Evolutionary conservation across 108 stramenopile species (phyloP).

Genomic region (Pseudonitzschia pungens): DNA sequence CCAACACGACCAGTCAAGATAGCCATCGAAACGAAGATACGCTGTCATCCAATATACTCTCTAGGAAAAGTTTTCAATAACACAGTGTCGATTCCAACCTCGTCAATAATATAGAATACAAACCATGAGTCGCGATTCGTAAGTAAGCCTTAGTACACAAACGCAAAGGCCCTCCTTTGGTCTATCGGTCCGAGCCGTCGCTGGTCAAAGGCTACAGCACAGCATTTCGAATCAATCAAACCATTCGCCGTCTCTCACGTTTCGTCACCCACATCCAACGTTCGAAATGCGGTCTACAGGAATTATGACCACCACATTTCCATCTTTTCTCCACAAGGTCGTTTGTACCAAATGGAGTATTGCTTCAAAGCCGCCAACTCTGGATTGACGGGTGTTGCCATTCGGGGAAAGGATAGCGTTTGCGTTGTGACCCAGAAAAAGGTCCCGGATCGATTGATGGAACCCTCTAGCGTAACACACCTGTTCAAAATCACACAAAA

Average conservation of each 20-base stretch:
- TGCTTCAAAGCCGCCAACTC: conserved; percentile 96
- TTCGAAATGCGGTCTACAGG: conserved; percentile 25
- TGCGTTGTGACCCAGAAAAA: conserved; percentile 98
- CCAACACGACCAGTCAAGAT: neutral
- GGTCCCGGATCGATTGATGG: conserved; percentile 94
- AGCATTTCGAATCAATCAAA: neutral
- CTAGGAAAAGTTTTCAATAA: neutral
- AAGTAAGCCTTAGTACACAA: conserved; percentile 40
- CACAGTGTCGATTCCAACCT: neutral
- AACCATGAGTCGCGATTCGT: conserved; percentile 80
- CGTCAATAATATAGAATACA: neutral
- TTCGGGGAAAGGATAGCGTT: conserved; percentile 85
- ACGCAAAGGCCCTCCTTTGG: neutral
- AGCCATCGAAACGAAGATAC: neutral
- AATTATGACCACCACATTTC: conserved; percentile 97
- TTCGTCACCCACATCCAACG: neutral
- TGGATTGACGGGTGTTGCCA: conserved; percentile 94
- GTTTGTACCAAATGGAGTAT: conserved; percentile 99
- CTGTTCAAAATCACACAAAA: conserved; percentile 86
- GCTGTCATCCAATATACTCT: neutral
- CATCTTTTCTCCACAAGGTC: conserved; percentile 98
- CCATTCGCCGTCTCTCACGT: neutral
- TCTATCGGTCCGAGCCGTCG: neutral
- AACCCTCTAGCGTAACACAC: conserved; percentile 87
- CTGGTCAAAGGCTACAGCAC: neutral